Evolutionary conservation across 768 basidiomycete species (phyloP), one percentile per base, ranked within the genome.

Genomic region (Psilocybe tampanensis): DNA sequence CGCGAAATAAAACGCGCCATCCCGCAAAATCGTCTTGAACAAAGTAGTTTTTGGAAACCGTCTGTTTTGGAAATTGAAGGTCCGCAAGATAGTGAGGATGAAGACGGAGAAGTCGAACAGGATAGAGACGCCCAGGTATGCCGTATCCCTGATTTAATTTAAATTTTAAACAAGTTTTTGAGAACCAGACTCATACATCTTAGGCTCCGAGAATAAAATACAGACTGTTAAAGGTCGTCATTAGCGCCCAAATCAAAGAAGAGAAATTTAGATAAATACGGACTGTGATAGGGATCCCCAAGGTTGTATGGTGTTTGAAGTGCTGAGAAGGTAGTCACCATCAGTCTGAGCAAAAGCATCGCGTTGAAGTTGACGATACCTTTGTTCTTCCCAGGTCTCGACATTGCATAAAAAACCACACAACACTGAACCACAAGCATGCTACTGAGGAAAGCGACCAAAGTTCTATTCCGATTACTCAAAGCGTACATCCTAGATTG

Each of bases 361-460:
- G 12, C 12, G 3, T 13, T 13, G n/a, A 13, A 39, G 33, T 7
- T 19, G 8, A n/a, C 11, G 15, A 52, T 44, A 70, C 68, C 68
- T 42, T 60, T 42, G 26, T 69, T 70, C 32, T 56, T 62, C 17
- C 63, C 66, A 11, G 61, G 66, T 15, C 59, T 34, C 9, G 65
- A 65, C 64, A 70, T 69, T 18, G 69, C 69, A 47, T 68, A 70
- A 34, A 70, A 42, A 11, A 69, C 69, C 15, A 69, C 60, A n/a
- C 56, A 50, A 24, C 61, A 66, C 42, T 70, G 65, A 8, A 58
- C 47, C 12, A 66, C 18, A 48, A 69, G 61, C 34, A 68, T 55
- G 26, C 61, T 52, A 17, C 49, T 26, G 22, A 70, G 63, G 42
- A 65, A 52, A 17, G 29, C 44, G n/a, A 54, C 36, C 15, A 66